Evolutionary conservation across 2,329 filamentous ascomycete genomes (phyloP).

Genomic region (Lecanosticta acicola): DNA sequence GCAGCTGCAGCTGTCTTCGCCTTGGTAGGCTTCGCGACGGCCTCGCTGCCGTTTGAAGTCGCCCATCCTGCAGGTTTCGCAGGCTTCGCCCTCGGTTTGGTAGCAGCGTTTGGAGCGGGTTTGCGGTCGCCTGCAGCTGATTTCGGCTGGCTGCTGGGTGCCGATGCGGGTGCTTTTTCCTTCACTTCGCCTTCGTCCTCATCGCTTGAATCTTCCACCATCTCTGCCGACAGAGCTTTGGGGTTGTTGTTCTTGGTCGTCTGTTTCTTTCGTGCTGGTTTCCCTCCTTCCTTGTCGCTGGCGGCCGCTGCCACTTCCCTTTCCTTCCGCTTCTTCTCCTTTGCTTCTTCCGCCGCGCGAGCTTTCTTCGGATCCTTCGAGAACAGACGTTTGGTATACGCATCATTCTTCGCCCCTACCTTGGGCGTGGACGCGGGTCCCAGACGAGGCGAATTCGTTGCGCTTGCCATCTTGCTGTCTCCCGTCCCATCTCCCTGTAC

Average conservation of each 20-base stretch:
- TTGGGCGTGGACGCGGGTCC: slow-evolving; percentile 27
- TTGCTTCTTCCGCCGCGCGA: slow-evolving; percentile 36
- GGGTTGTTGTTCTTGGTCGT: slow-evolving; percentile 32
- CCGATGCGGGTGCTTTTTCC: slow-evolving; percentile 19
- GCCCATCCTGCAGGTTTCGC: slow-evolving; percentile 14
- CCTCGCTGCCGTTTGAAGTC: slow-evolving; percentile 19
- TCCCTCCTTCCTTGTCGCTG: slow-evolving; percentile 25
- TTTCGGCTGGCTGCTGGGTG: slow-evolving; percentile 21
- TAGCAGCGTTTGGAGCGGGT: slow-evolving; percentile 11
- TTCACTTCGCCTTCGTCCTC: slow-evolving; percentile 36
- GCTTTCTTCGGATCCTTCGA: slow-evolving; percentile 42
- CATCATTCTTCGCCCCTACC: slow-evolving; percentile 15
- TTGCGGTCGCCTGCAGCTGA: slow-evolving; percentile 11
- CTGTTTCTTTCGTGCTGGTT: slow-evolving; percentile 25
- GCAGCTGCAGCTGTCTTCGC: neutral
- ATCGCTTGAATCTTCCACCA: slow-evolving; percentile 47
- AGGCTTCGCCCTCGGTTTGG: slow-evolving; percentile 16
- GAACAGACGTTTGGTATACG: slow-evolving; percentile 39
- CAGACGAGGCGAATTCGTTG: slow-evolving; percentile 25
- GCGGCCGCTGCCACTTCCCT: slow-evolving; percentile 31
- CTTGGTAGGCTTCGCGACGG: slow-evolving; percentile 20
- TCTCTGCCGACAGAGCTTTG: slow-evolving; percentile 50
- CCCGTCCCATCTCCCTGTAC: slow-evolving; percentile 15
- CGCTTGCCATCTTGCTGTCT: slow-evolving; percentile 20
- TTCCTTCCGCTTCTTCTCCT: slow-evolving; percentile 43